Evolutionary conservation across 2,329 filamentous ascomycete species (phyloP).

Genomic region (Aspergillus versicolor): DNA sequence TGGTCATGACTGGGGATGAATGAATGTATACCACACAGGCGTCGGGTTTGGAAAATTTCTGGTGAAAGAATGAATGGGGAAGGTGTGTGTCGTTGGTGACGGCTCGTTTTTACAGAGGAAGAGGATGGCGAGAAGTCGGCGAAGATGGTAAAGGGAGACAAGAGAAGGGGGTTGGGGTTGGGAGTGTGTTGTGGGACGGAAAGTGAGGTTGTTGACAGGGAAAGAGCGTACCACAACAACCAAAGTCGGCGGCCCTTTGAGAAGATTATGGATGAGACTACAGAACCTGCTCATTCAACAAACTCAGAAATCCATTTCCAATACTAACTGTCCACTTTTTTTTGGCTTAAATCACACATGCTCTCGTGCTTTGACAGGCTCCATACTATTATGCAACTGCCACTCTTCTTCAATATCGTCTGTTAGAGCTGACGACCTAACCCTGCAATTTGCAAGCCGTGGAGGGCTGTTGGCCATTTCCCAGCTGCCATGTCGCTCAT

Average conservation of each 20-base stretch:
- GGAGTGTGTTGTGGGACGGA: background rate
- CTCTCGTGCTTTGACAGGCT: conserved; percentile 49
- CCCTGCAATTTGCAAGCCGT: conserved; percentile 14
- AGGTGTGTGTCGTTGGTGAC: background rate
- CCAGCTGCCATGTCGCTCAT: conserved; percentile 60
- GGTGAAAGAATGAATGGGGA: conserved; percentile 1
- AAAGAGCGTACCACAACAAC: conserved; percentile 11
- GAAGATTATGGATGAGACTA: background rate
- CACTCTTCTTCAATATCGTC: conserved; percentile 43
- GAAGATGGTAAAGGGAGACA: background rate
- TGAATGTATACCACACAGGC: conserved; percentile 1
- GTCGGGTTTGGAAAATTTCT: background rate
- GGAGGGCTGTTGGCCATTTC: conserved; percentile 46
- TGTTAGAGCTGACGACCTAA: conserved; percentile 45
- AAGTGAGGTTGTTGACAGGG: conserved; percentile 7
- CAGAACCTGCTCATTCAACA: background rate
- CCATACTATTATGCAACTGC: conserved; percentile 35
- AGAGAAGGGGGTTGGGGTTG: background rate
- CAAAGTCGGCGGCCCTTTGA: background rate
- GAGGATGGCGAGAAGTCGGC: conserved; percentile 1
- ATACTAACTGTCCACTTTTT: background rate
- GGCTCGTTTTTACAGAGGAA: conserved; percentile 1
- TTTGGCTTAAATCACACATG: conserved; percentile 41
- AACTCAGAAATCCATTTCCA: background rate
- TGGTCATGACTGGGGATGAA: conserved; percentile 26